A percentile compares a stretch with the other conserved stretches of the same genome.
Conservation (phyloP, 352 stramenopile genomes). For the Phytophthora fragariaefolia region DNA sequence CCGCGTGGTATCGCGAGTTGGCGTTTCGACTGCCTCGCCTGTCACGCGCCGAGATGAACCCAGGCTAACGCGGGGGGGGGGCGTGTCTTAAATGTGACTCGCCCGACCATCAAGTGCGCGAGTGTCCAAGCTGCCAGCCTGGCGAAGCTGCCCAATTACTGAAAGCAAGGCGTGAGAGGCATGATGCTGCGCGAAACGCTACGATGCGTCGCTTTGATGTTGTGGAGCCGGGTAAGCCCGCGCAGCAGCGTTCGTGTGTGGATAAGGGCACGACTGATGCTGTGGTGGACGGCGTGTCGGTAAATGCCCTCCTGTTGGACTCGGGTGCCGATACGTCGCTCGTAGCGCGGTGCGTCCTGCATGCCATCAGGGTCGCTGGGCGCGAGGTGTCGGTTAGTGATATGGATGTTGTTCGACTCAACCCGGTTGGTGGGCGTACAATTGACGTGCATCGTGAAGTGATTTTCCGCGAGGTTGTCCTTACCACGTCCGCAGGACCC, state of each 20-base stretch:
- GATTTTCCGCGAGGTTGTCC: not conserved
- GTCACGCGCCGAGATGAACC: too few species aligned
- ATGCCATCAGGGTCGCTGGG: not conserved
- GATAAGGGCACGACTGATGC: not conserved
- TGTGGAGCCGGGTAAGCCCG: too few species aligned
- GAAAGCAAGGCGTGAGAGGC: not conserved
- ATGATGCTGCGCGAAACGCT: not conserved
- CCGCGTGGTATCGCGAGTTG: not conserved
- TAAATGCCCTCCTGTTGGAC: not conserved
- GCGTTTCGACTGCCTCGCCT: too few species aligned
- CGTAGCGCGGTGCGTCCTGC: not conserved
- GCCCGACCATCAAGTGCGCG: too few species aligned
- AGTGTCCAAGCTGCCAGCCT: too few species aligned
- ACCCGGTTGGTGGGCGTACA: not conserved
- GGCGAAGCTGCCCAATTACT: not conserved
- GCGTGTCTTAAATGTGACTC: too few species aligned
- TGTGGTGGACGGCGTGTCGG: not conserved
- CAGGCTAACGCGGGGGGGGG: too few species aligned
- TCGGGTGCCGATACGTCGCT: conserved; percentile 1
- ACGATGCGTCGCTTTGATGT: not conserved
- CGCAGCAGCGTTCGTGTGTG: too few species aligned
- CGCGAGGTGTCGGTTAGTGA: too few species aligned
- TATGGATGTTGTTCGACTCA: too few species aligned
- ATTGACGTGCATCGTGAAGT: not conserved
- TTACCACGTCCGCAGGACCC: conserved; percentile 3